These are phyloP conservation scores for Ceratocystis huliohia DNA, from an alignment of 2,329 filamentous ascomycete species.

Conservation along the genomic window DNA sequence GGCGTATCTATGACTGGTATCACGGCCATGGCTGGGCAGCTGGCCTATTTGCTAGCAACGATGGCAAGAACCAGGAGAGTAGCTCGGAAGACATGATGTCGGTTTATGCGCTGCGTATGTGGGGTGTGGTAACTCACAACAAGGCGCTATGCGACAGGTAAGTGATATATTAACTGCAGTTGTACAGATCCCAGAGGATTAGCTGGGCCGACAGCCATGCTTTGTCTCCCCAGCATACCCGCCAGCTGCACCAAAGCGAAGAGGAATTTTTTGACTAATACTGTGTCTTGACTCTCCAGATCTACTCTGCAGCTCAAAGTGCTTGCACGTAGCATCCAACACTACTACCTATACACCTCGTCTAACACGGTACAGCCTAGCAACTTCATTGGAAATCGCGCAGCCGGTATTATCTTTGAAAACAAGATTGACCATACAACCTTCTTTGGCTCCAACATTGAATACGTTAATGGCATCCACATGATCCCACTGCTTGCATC, in stretches of 20 bases:
- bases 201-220: background rate
- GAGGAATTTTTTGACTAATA: background rate
- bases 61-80: constrained; percentile 77
- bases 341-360: constrained; percentile 69
- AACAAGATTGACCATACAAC: constrained; percentile 92
- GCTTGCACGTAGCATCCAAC: constrained; percentile 56
- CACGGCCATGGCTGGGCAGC: constrained; percentile 92
- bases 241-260: too few relatives aligned
- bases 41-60: constrained; percentile 54
- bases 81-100: constrained; percentile 84
- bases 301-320: constrained; percentile 77
- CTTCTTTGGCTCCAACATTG: constrained; percentile 63
- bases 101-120: constrained; percentile 82
- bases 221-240: background rate
- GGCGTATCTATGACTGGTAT: constrained; percentile 82
- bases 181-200: background rate
- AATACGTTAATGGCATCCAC: constrained; percentile 67
- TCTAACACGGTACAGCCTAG: constrained; percentile 58
- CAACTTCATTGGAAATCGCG: constrained; percentile 71
- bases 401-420: constrained; percentile 64
- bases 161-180: constrained; percentile 21
- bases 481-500: constrained; percentile 66
- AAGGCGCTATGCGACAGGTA: constrained; percentile 62
- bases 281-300: constrained; percentile 26
- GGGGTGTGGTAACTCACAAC: constrained; percentile 70